These are phyloP conservation scores for Takakia lepidozioides DNA, from an alignment of 225 moss, liverwort and hornwort species.

Conservation along the genomic window DNA sequence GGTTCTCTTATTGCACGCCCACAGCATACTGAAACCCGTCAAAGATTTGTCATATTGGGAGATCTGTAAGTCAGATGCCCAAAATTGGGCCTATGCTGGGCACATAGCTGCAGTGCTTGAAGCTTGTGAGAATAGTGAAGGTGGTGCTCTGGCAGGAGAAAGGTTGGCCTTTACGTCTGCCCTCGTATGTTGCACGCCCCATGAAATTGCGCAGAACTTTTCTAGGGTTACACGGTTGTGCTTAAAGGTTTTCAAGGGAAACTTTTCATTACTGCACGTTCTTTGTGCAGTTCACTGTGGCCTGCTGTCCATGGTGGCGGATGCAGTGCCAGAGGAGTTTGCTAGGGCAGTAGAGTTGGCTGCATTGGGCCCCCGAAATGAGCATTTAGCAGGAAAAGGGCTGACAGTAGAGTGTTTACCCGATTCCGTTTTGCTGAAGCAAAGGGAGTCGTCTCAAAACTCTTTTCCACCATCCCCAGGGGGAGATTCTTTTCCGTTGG, in stretches of 20 bases:
- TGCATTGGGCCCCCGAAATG: slow-evolving; percentile 4
- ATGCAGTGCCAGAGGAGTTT: too few relatives aligned
- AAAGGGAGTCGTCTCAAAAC: too few relatives aligned
- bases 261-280: slow-evolving; percentile 43
- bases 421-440: too few relatives aligned
- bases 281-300: slow-evolving; percentile 48
- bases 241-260: slow-evolving; percentile 30
- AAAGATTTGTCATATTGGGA: slow-evolving; percentile 6
- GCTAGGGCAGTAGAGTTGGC: slow-evolving; percentile 15
- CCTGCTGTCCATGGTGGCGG: slow-evolving; percentile 40
- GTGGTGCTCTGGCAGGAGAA: slow-evolving; percentile 11
- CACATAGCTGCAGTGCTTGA: slow-evolving; percentile 38
- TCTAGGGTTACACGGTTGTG: slow-evolving; percentile 38
- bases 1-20: slow-evolving; percentile 27
- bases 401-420: neutral
- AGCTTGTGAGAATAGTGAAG: slow-evolving; percentile 25
- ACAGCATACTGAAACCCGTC: slow-evolving; percentile 11
- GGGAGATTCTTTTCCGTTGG: too few relatives aligned
- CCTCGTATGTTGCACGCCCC: slow-evolving; percentile 30
- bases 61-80: slow-evolving; percentile 8
- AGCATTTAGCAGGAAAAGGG: slow-evolving; percentile 7
- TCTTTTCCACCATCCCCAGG: too few relatives aligned
- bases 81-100: slow-evolving; percentile 16
- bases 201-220: slow-evolving; percentile 49
- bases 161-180: slow-evolving; percentile 30